phyloP scores from a whole-genome alignment of 495 filamentous ascomycete genomes.

The Penicillium riverlandense region DNA sequence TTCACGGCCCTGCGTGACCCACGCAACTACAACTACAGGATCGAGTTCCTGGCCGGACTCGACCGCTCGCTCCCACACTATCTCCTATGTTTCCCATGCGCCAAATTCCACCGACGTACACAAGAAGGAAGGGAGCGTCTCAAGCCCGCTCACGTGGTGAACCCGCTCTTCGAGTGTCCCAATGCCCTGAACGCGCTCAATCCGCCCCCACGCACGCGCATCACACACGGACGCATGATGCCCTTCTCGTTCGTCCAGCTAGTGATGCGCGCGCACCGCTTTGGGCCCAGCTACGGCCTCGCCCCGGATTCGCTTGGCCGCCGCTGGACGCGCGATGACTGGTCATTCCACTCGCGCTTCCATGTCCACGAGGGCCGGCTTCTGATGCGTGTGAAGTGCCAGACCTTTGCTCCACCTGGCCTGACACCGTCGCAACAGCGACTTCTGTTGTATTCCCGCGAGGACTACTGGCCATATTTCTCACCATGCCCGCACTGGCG shows the following conservation, averaged over 20 bases:
- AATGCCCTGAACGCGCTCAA: constrained; percentile 32
- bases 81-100: constrained; percentile 52
- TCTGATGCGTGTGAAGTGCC: constrained; percentile 44
- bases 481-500: constrained; percentile 53
- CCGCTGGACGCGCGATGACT: constrained; percentile 43
- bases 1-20: constrained; percentile 26
- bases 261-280: constrained; percentile 32
- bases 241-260: constrained; percentile 51
- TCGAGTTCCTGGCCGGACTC: constrained; percentile 39
- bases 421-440: constrained; percentile 39
- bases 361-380: constrained; percentile 43
- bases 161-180: constrained; percentile 48
- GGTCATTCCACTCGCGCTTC: constrained; percentile 44
- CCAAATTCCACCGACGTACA: constrained; percentile 41
- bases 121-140: constrained; percentile 43
- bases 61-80: constrained; percentile 42
- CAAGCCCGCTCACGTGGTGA: constrained; percentile 36
- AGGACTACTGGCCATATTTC: constrained; percentile 56
- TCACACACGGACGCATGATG: constrained; percentile 44
- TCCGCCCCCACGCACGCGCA: constrained; percentile 37
- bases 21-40: constrained; percentile 29
- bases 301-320: constrained; percentile 29
- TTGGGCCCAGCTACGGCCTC: constrained; percentile 39
- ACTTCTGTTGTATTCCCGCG: constrained; percentile 46
- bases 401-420: constrained; percentile 32